Conservation (phyloP, 306 rosid species). For the Begonia peltatifolia region DNA sequence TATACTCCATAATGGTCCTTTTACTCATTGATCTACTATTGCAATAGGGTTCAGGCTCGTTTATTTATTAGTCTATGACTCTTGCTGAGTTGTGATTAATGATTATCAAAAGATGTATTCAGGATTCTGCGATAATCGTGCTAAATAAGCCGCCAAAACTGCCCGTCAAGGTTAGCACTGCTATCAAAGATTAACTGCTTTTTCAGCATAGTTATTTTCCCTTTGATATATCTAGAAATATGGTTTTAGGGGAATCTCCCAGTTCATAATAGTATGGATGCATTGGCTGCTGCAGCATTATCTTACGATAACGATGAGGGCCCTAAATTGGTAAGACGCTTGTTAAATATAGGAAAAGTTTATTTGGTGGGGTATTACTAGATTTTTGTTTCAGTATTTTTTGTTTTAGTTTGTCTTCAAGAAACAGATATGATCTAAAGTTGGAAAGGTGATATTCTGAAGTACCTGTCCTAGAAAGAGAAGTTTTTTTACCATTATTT, state of each 20-base stretch:
- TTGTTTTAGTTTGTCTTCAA: no score
- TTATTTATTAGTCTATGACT: background rate
- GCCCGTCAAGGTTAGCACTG: slow-evolving; percentile 68
- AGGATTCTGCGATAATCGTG: slow-evolving; percentile 78
- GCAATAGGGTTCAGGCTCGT: background rate
- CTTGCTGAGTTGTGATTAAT: slow-evolving; percentile 4
- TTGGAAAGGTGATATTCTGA: no score
- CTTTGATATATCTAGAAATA: slow-evolving; percentile 17
- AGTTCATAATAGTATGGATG: slow-evolving; percentile 91
- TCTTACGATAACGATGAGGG: slow-evolving; percentile 74
- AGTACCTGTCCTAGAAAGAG: no score
- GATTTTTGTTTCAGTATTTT: no score
- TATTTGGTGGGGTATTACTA: background rate
- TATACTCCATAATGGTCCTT: background rate
- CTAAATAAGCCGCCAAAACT: slow-evolving; percentile 85
- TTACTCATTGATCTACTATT: slow-evolving; percentile 3
- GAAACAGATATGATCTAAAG: no score
- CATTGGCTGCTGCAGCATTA: slow-evolving; percentile 89
- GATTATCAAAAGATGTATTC: slow-evolving; percentile 6
- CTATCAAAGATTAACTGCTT: slow-evolving; percentile 1
- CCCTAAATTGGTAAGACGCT: slow-evolving; percentile 65
- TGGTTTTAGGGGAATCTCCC: slow-evolving; percentile 78
- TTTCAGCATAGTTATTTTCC: slow-evolving; percentile 6
- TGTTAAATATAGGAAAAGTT: slow-evolving; percentile 1
- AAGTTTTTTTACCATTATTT: no score